Conservation (phyloP, 371 early-diverging fungal species). For the Lichtheimia hyalospora region DNA sequence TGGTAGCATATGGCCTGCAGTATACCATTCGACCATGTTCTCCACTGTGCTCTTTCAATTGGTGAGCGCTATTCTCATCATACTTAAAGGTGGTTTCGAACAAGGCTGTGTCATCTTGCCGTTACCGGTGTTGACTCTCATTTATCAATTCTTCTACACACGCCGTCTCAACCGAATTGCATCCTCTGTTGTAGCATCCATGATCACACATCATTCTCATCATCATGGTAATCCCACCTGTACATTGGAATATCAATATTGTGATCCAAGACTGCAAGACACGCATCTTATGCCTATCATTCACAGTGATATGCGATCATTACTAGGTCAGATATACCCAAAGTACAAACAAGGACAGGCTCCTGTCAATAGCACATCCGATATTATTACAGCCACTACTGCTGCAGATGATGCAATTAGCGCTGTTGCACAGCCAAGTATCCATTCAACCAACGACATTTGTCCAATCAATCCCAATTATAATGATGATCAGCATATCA, state of each 20-base stretch:
- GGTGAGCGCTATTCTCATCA: slow-evolving; percentile 60
- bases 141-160: slow-evolving; percentile 52
- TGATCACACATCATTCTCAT: slow-evolving; percentile 7
- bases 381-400: neutral
- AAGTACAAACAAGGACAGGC: slow-evolving; percentile 1
- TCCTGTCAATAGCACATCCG: neutral
- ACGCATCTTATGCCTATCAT: slow-evolving; percentile 49
- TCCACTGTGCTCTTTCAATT: slow-evolving; percentile 69
- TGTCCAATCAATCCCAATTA: neutral
- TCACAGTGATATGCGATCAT: slow-evolving; percentile 50
- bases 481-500: slow-evolving; percentile 1
- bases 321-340: slow-evolving; percentile 47
- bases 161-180: slow-evolving; percentile 31
- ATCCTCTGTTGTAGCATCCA: slow-evolving; percentile 1
- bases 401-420: neutral
- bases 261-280: slow-evolving; percentile 48
- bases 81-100: slow-evolving; percentile 34
- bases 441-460: neutral
- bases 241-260: slow-evolving; percentile 33
- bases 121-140: slow-evolving; percentile 58
- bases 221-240: slow-evolving; percentile 6
- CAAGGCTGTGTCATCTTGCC: slow-evolving; percentile 57
- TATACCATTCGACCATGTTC: slow-evolving; percentile 67
- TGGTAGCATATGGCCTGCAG: slow-evolving; percentile 74
- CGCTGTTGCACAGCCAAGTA: neutral